Conservation (phyloP, 1,139 yeast genomes). For the Geotrichum cucujoidarum region DNA sequence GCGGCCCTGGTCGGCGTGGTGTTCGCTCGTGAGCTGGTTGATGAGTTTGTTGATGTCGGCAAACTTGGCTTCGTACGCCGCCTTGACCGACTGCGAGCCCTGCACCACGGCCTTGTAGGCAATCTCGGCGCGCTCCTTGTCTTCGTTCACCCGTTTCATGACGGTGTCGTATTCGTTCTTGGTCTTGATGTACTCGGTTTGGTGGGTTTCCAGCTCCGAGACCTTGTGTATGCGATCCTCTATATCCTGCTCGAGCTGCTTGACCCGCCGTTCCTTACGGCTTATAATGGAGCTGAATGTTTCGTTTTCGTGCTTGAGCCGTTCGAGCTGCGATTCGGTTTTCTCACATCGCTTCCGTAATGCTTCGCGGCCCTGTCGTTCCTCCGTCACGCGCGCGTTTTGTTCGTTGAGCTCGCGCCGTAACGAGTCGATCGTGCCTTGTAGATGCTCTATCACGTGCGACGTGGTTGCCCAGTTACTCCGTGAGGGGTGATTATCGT, state of each 20-base stretch:
- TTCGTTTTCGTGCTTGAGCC: conserved; percentile 30
- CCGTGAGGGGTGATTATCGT: conserved; percentile 19
- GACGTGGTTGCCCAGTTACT: conserved; percentile 23
- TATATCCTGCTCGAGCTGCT: conserved; percentile 24
- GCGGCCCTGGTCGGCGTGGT: conserved; percentile 23
- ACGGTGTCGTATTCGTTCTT: conserved; percentile 14
- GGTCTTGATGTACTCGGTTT: conserved; percentile 12
- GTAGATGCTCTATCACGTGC: conserved; percentile 30
- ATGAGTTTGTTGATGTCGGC: conserved; percentile 22
- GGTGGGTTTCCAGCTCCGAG: conserved; percentile 12
- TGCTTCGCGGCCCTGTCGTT: conserved; percentile 28
- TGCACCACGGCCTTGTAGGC: conserved; percentile 10
- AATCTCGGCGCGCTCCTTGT: conserved; percentile 24
- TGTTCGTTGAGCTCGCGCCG: conserved; percentile 29
- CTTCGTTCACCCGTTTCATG: conserved; percentile 19
- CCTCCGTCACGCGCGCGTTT: conserved; percentile 28
- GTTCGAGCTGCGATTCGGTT: conserved; percentile 27
- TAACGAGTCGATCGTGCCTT: conserved; percentile 28
- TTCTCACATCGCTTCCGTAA: conserved; percentile 28
- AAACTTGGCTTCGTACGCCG: conserved; percentile 13
- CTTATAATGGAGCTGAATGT: conserved; percentile 28
- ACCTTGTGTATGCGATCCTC: conserved; percentile 9
- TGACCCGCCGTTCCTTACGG: conserved; percentile 31
- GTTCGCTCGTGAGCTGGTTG: conserved; percentile 23
- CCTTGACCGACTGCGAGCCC: conserved; percentile 6